Conservation (phyloP, 495 filamentous ascomycete species). For the Saxophila tyrrhenica region DNA sequence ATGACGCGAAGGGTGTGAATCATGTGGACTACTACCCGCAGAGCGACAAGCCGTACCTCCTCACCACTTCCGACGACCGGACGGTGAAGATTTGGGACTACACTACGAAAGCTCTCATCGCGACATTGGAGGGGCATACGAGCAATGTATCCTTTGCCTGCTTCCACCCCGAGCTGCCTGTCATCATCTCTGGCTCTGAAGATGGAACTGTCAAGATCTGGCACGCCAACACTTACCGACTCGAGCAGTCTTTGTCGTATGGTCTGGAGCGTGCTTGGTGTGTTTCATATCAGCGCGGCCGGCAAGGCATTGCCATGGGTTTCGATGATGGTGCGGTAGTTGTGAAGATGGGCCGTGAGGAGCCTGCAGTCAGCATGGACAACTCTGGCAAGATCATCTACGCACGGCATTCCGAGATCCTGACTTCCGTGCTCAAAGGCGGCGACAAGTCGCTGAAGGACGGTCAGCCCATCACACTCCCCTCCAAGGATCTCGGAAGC, state of each 20-base stretch:
- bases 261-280: constrained; percentile 95
- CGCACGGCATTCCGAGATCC: constrained; percentile 87
- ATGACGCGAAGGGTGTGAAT: constrained; percentile 97
- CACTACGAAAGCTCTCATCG: constrained; percentile 93
- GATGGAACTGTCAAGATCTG: constrained; percentile 97
- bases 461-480: constrained; percentile 68
- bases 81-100: constrained; percentile 90
- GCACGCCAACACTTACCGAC: constrained; percentile 92
- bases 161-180: constrained; percentile 91
- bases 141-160: constrained; percentile 99
- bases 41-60: constrained; percentile 90
- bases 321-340: constrained; percentile 98
- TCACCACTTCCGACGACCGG: constrained; percentile 85
- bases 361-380: constrained; percentile 97
- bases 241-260: constrained; percentile 93
- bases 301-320: constrained; percentile 86
- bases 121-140: constrained; percentile 91
- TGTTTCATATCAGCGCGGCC: constrained; percentile 84
- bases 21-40: constrained; percentile 96
- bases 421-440: constrained; percentile 90
- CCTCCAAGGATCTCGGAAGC: constrained; percentile 86
- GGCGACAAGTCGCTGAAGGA: constrained; percentile 77
- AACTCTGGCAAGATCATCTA: constrained; percentile 88
- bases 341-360: constrained; percentile 92
- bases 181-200: constrained; percentile 98